Base-by-base conservation (phyloP, 2,329 filamentous ascomycete genomes). In the Leptoxyphium fumago region DNA sequence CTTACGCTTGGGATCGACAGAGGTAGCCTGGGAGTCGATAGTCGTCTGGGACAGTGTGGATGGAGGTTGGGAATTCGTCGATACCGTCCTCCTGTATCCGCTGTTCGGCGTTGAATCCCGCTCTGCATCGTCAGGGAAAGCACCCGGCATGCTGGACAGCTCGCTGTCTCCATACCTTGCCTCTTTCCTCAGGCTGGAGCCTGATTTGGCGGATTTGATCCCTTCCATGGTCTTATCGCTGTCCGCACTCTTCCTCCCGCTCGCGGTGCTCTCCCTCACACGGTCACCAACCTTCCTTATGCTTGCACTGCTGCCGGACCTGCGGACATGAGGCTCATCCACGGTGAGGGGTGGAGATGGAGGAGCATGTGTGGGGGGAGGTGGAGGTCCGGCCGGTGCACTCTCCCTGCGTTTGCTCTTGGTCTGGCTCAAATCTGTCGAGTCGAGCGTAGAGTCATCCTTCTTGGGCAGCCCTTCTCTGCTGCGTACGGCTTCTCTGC, bases 401-500 rank as follows among this genome's bases (percentile, higher is more conserved):
- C 32, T 55, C 32, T 58, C 58, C 41, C 55, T 52, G 42, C 54
- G 48, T 46, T 50, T 51, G 13, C 50, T 47, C 21, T 55, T 46
- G 18, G 58, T 56, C 15, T 54, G 51, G 32, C 61, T 61, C 29
- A 62, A 46, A 39, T 69, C 67, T 43, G 67, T 68, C 10, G 64
- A 52, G 36, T 68, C 64, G 10, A 67, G 65, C 5, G 61, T 54
- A 55, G 63, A 55, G 48, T 55, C 44, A 47, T 54, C 45, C 46
- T 57, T 50, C 41, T 52, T 60, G 18, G 38, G 42, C 32, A 52
- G 43, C 21, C 64, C 61, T 30, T 67, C 66, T 42, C 61, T 69
- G 57, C 77, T 80, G 50, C 77, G 72, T 43, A 94, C 76, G 39
- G 78, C 77, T 66, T 95, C 89, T 63, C 87, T 91, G 70, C 86